These are phyloP conservation scores for Onygenales sp. DNA, from an alignment of 2,329 filamentous ascomycete genomes.

Conservation along the genomic window DNA sequence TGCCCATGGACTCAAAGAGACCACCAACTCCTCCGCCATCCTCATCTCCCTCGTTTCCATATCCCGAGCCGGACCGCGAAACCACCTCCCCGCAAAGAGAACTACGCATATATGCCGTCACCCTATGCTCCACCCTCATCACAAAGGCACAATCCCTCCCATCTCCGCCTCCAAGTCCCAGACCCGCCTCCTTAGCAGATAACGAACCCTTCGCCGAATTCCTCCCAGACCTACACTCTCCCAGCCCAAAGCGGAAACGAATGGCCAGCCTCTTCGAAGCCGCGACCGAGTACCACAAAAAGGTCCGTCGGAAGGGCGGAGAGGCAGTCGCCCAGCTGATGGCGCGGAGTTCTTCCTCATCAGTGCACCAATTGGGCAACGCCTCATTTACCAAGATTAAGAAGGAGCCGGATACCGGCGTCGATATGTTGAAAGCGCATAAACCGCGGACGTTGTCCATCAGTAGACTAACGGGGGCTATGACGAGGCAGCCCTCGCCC, in stretches of 20 bases:
- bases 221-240: slow-evolving; percentile 27
- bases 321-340: slow-evolving; percentile 32
- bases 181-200: background rate
- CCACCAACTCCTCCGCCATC: slow-evolving; percentile 28
- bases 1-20: slow-evolving; percentile 9
- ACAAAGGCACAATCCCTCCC: slow-evolving; percentile 24
- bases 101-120: slow-evolving; percentile 28
- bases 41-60: slow-evolving; percentile 25
- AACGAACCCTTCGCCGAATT: slow-evolving; percentile 24
- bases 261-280: slow-evolving; percentile 34
- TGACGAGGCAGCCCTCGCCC: background rate
- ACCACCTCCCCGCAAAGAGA: slow-evolving; percentile 16
- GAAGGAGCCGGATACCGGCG: slow-evolving; percentile 17
- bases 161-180: slow-evolving; percentile 20
- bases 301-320: slow-evolving; percentile 30
- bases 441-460: slow-evolving; percentile 2
- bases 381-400: slow-evolving; percentile 25
- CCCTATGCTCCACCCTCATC: slow-evolving; percentile 25
- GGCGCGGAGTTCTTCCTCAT: slow-evolving; percentile 16
- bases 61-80: slow-evolving; percentile 13
- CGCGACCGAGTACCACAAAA: slow-evolving; percentile 31
- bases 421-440: background rate
- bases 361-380: slow-evolving; percentile 14
- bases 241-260: slow-evolving; percentile 34
- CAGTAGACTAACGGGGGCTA: background rate